Base-by-base conservation (phyloP, 441 rosid genomes). In the Gossypium trilobum region DNA sequence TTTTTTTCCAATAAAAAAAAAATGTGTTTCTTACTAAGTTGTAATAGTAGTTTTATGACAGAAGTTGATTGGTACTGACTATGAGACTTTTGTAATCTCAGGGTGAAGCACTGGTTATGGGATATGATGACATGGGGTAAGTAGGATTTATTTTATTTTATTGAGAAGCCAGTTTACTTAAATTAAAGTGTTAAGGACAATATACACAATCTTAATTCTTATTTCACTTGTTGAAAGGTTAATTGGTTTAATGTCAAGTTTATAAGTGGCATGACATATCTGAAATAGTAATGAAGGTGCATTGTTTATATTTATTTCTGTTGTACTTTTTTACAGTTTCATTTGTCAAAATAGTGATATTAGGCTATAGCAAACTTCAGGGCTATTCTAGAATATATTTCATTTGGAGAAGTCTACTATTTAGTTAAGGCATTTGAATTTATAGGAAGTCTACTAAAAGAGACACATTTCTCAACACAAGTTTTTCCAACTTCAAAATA, bases 21-120 rank as follows among this genome's bases (percentile, higher is more conserved):
- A 67, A 67, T 51, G 59, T 50, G 4, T 51, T 23, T 67, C 59
- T 68, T 68, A 8, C 27, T 22, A 9, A 14, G 59, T 68, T 50
- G 46, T 68, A 51, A 29, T 48, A 68, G 10, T 27, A 51, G 44
- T 10, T 66, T 48, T 46, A 13, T 22, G 17, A 65, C 11, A 5
- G 55, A 36, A 70, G 33, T 48, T 59, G 11, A 39, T 10, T 59
- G 29, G 23, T 74, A 68, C 55, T 86, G 44, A 75, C 75, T 56
- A 7, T 74, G 36, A 48, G 46, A 72, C 74, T 68, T 55, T 74
- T 81, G 66, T 74, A 59, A 74, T 83, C 86, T 73, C 90, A 93
- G 98, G 99, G 99, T 4, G 97, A 94, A 88, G 99, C 97, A 55
- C 87, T 94, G 62, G 97, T 94, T 73, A 90, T 92, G 99, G 99